Conservation (phyloP, 2,329 filamentous ascomycete genomes). For the Diaporthe aspalathi region DNA sequence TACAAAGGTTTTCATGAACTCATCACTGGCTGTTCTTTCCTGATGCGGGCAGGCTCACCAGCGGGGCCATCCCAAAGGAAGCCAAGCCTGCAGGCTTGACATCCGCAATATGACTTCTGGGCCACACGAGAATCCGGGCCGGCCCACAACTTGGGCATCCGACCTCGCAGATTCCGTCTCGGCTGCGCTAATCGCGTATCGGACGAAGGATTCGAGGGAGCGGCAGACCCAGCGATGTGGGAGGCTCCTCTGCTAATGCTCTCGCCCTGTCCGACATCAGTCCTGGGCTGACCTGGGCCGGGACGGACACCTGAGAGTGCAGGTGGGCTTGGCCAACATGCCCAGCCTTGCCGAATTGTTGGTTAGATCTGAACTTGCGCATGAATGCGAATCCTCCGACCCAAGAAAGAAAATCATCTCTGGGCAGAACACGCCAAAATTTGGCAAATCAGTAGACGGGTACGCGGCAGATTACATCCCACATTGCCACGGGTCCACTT, state of each 20-base stretch:
- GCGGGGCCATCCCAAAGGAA: background rate
- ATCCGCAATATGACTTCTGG: background rate
- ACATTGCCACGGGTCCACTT: background rate
- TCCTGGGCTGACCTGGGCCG: background rate
- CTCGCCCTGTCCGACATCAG: background rate
- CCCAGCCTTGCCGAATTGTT: background rate
- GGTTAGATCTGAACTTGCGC: background rate
- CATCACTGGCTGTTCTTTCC: background rate
- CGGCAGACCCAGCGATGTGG: background rate
- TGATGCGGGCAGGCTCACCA: background rate
- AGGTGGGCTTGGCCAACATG: background rate
- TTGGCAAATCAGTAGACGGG: background rate
- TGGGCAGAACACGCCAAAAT: background rate
- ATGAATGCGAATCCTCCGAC: background rate
- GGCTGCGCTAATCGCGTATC: background rate
- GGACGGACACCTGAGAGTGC: background rate
- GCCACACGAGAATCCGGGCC: background rate
- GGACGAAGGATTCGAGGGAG: background rate
- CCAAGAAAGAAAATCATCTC: background rate
- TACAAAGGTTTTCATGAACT: background rate
- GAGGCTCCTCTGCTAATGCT: background rate
- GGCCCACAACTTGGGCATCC: conserved; percentile 1
- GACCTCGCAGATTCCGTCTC: background rate
- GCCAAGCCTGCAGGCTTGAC: background rate
- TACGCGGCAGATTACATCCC: background rate